These are phyloP conservation scores for Omphalotus guepiniiformis DNA, from an alignment of 768 basidiomycete genomes.

Conservation along the genomic window DNA sequence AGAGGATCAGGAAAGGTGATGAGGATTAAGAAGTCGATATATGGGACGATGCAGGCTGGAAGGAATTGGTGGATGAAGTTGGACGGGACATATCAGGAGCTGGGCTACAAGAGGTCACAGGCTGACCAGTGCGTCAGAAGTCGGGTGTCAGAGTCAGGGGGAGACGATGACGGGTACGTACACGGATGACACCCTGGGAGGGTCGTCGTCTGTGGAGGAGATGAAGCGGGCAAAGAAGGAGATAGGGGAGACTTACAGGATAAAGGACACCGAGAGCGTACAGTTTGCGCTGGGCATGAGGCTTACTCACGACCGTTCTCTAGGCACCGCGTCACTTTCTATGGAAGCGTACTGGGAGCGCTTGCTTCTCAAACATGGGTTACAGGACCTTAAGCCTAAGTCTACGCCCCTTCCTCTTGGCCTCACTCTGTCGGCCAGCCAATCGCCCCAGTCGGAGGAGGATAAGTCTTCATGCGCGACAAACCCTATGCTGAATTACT, in stretches of 20 bases:
- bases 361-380: slow-evolving; percentile 9
- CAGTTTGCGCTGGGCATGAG: slow-evolving; percentile 5
- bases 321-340: not conserved
- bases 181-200: slow-evolving; percentile 5
- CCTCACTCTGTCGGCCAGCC: slow-evolving; percentile 1
- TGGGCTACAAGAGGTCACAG: slow-evolving; percentile 4
- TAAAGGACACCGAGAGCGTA: slow-evolving; percentile 4
- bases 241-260: not conserved
- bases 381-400: slow-evolving; percentile 2
- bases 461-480: not conserved
- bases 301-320: slow-evolving; percentile 1
- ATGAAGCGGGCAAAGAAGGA: slow-evolving; percentile 3
- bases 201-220: slow-evolving; percentile 1
- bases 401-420: slow-evolving; percentile 11
- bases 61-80: slow-evolving; percentile 6
- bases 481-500: not conserved
- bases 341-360: slow-evolving; percentile 8
- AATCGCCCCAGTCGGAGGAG: not conserved
- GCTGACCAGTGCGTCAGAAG: slow-evolving; percentile 11
- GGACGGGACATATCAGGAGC: not conserved
- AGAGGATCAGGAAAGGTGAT: slow-evolving; percentile 2
- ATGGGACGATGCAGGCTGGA: slow-evolving; percentile 7
- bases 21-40: slow-evolving; percentile 2
- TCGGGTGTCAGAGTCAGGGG: not conserved
- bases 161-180: slow-evolving; percentile 5